These are phyloP conservation scores for Asterella californica DNA, from an alignment of 225 moss, liverwort and hornwort species.

Conservation along the genomic window DNA sequence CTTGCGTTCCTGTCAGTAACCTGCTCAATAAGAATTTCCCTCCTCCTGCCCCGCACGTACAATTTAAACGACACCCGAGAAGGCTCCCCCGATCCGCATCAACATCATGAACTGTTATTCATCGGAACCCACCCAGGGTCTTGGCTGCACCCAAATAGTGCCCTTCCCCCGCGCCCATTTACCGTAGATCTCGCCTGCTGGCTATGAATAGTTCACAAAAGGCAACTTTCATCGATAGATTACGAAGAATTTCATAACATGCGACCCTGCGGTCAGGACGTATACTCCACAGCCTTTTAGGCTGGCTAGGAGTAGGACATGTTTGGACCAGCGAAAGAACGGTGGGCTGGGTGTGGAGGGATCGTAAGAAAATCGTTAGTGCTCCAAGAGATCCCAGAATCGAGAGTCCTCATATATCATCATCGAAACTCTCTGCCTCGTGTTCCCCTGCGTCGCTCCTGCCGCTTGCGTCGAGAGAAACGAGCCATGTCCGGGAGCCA, in stretches of 20 bases:
- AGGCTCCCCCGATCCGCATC: not conserved
- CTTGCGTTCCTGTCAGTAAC: not conserved
- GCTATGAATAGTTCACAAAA: not conserved
- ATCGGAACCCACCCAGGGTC: conserved; percentile 11
- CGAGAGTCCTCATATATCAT: not conserved
- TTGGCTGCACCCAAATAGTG: not conserved
- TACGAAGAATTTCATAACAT: too few species aligned
- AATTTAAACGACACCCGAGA: not conserved
- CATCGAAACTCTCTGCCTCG: not conserved
- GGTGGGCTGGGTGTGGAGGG: not conserved
- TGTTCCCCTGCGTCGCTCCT: not conserved
- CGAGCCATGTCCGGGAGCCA: not conserved
- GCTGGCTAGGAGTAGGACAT: conserved; percentile 5
- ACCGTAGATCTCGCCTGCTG: not conserved
- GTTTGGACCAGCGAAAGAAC: not conserved
- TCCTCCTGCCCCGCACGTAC: not conserved
- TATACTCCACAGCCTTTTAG: not conserved
- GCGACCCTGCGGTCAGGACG: not conserved
- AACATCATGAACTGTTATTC: not conserved
- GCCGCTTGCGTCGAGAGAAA: not conserved
- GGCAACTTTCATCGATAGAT: conserved; percentile 3
- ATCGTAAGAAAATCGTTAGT: not conserved
- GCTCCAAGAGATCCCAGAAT: not conserved
- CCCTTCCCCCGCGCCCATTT: not conserved
- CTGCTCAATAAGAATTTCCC: not conserved